Evolutionary conservation across 441 rosid species (phyloP), one percentile per base, ranked within the genome.

Genomic region (Pelargonium australe): DNA sequence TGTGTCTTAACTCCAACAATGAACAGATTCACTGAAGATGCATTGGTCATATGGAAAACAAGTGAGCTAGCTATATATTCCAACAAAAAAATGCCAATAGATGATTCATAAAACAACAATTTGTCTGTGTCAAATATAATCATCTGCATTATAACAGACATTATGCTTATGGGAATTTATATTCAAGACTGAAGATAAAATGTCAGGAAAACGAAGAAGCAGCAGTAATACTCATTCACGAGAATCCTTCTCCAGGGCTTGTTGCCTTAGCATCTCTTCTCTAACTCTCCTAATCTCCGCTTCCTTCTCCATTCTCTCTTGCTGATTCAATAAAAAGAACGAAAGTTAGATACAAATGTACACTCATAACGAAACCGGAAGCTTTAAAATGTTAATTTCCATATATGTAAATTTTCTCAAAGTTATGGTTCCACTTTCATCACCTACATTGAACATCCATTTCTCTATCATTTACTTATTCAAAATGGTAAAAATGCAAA

Each of bases 271-370:
- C 74, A 89, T 70, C 81, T 85, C 86, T 75, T 82, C 93, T 70
- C 96, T 85, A 31, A 87, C 86, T 65, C 91, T 81, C 82, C 71
- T 85, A 61, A 87, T 78, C 81, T 87, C 90, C 1, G 87, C 92
- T 82, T 85, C 93, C 74, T 76, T 88, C 79, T 87, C 96, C 87
- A 86, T 4, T 74, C 89, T 81, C 78, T 89, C 93, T 72, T 80
- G 71, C 96, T 90, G 77, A 44, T n/a, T n/a, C n/a, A 28, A 51
- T 70, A 3, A 58, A 53, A 28, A 25, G 11, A 41, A 1, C 8
- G 34, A n/a, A 37, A 28, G 19, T 37, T 37, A 47, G 5, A 17
- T 9, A 20, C 6, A 51, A 11, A 63, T 3, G 0, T 45, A n/a
- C n/a, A n/a, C n/a, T n/a, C n/a, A n/a, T 49, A n/a, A 7, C 41